Percentiles rank a stretch among this genome's conserved stretches.
Conservation (phyloP, 108 stramenopile genomes). For the Discostella pseudostelligera region DNA sequence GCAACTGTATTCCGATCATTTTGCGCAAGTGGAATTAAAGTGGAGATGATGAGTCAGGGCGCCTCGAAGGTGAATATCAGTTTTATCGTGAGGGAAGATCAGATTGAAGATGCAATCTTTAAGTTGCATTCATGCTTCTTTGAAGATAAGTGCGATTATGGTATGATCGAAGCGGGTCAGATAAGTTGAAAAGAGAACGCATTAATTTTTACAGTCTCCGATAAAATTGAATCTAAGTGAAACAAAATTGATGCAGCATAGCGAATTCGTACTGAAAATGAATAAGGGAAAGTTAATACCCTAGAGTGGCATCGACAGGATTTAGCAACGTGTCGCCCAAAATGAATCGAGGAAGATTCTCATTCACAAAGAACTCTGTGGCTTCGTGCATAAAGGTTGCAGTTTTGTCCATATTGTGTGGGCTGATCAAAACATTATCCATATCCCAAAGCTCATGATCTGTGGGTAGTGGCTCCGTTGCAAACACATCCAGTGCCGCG, state of each 20-base stretch:
- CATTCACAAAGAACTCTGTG: slow-evolving; percentile 71
- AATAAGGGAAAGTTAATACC: slow-evolving; percentile 44
- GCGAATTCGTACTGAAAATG: no score
- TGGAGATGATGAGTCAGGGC: slow-evolving; percentile 93
- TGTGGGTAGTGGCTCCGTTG: slow-evolving; percentile 53
- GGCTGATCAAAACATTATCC: slow-evolving; percentile 55
- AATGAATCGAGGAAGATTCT: slow-evolving; percentile 70
- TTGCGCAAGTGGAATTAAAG: slow-evolving; percentile 65
- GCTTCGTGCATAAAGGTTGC: slow-evolving; percentile 83
- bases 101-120: slow-evolving; percentile 75
- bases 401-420: slow-evolving; percentile 60
- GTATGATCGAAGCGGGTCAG: slow-evolving; percentile 35
- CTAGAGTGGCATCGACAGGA: slow-evolving; percentile 60
- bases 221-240: no score
- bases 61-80: slow-evolving; percentile 97
- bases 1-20: slow-evolving; percentile 93
- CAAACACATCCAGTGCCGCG: slow-evolving; percentile 68
- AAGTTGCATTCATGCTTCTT: slow-evolving; percentile 88
- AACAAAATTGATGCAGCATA: no score
- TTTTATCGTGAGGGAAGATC: slow-evolving; percentile 73
- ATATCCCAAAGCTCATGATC: slow-evolving; percentile 51
- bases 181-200: not conserved
- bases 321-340: slow-evolving; percentile 67
- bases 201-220: no score
- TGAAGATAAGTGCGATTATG: slow-evolving; percentile 66